These are phyloP conservation scores for Takashimella tepidaria DNA, from an alignment of 1,284 basidiomycete genomes.

Conservation along the genomic window DNA sequence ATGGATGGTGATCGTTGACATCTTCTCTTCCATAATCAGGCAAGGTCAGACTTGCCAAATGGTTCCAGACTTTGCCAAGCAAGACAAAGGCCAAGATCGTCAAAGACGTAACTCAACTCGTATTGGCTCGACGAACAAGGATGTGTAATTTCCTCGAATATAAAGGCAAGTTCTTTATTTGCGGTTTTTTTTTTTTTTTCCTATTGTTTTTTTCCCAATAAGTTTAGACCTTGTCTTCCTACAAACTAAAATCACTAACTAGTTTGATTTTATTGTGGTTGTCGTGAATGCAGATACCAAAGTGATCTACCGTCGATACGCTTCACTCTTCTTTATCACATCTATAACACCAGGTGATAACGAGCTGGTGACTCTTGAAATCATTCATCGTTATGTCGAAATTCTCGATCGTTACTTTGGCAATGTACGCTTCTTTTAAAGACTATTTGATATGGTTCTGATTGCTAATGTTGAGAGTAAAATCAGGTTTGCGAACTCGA, in stretches of 20 bases:
- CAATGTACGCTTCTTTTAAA: constrained; percentile 84
- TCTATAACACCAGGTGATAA: constrained; percentile 89
- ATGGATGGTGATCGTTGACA: too few relatives aligned
- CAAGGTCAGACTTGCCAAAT: constrained; percentile 96
- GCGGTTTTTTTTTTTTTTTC: too few relatives aligned
- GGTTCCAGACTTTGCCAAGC: constrained; percentile 93
- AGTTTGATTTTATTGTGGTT: not conserved
- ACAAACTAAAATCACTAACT: not conserved
- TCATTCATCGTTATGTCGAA: constrained; percentile 98
- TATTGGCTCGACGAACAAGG: constrained; percentile 86
- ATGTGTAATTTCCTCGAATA: constrained; percentile 99
- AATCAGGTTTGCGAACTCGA: constrained; percentile 91
- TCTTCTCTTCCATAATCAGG: constrained; percentile 53
- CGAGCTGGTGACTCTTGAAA: constrained; percentile 84
- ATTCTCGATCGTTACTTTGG: constrained; percentile 99
- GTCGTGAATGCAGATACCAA: constrained; percentile 65
- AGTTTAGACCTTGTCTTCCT: not conserved
- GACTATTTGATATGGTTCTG: too few relatives aligned
- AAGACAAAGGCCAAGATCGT: constrained; percentile 97
- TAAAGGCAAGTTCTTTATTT: constrained; percentile 82
- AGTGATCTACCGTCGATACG: constrained; percentile 96
- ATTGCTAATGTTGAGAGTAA: too few relatives aligned
- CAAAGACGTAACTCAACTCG: constrained; percentile 98
- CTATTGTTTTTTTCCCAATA: too few relatives aligned
- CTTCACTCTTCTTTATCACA: constrained; percentile 95